A percentile compares a stretch with the other conserved stretches of the same genome.
These are phyloP conservation scores for Nitzschia sp. DNA, from an alignment of 108 stramenopile genomes.

Conservation along the genomic window DNA sequence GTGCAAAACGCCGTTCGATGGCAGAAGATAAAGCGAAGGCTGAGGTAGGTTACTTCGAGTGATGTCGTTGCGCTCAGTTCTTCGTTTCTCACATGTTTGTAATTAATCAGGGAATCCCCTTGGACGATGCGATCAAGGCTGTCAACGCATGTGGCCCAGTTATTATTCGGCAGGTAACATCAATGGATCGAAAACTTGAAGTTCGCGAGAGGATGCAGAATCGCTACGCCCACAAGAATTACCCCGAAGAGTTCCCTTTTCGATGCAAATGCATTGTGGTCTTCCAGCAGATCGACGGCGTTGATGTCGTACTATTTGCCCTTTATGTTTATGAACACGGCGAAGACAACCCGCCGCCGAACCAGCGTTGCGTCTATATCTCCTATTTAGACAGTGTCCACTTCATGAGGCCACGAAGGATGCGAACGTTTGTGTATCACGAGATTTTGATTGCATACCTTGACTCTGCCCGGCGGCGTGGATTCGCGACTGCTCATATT, in stretches of 20 bases:
- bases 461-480: constrained; percentile 84
- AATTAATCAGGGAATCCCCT: constrained; percentile 51
- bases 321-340: constrained; percentile 93
- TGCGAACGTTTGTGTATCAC: constrained; percentile 93
- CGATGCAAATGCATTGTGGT: constrained; percentile 93
- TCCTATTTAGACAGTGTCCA: constrained; percentile 94
- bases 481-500: constrained; percentile 93
- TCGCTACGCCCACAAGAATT: constrained; percentile 89
- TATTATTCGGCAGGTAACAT: constrained; percentile 88
- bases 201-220: constrained; percentile 84
- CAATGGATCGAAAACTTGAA: constrained; percentile 84
- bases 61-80: background rate
- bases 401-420: constrained; percentile 88
- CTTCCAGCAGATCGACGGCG: constrained; percentile 92
- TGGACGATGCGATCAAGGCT: constrained; percentile 67
- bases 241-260: constrained; percentile 89
- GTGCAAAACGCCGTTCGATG: constrained; percentile 54
- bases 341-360: constrained; percentile 89
- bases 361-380: constrained; percentile 86
- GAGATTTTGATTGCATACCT: constrained; percentile 97
- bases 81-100: background rate
- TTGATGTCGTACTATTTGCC: constrained; percentile 91
- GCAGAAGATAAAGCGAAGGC: constrained; percentile 69
- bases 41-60: constrained; percentile 74
- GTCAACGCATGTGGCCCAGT: constrained; percentile 61